Conservation (phyloP, 768 basidiomycete species). For the Cyclocybe cylindracea region DNA sequence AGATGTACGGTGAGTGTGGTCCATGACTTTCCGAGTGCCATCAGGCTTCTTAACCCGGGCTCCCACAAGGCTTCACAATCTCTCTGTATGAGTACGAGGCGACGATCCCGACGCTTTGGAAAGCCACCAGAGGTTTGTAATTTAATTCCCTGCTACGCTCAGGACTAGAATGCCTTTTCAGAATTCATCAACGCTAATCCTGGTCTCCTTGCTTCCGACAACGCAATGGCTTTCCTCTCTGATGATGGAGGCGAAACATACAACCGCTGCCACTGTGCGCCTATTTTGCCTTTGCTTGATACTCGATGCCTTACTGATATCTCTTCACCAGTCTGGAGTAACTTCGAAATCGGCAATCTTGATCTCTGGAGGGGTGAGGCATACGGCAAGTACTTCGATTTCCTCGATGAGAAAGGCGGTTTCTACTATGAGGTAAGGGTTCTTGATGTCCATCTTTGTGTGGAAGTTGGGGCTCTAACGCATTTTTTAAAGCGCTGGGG, state of each 20-base stretch:
- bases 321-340: conserved; percentile 73
- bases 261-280: conserved; percentile 74
- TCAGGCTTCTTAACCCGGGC: background rate
- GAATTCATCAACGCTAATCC: conserved; percentile 75
- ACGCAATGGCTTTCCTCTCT: conserved; percentile 80
- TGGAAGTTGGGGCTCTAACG: background rate
- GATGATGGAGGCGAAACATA: conserved; percentile 75
- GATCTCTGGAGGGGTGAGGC: conserved; percentile 84
- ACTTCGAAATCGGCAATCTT: conserved; percentile 88
- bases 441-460: background rate
- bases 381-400: conserved; percentile 82
- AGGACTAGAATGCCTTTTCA: conserved; percentile 23
- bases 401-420: conserved; percentile 77
- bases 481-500: conserved; percentile 72
- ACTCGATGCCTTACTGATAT: background rate
- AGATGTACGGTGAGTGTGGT: conserved; percentile 71
- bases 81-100: conserved; percentile 81
- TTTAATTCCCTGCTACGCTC: background rate
- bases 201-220: conserved; percentile 60
- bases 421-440: conserved; percentile 80
- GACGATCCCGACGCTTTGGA: conserved; percentile 89
- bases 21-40: background rate
- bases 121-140: conserved; percentile 61
- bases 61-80: conserved; percentile 68
- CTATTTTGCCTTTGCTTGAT: conserved; percentile 6